These are phyloP conservation scores for Globisporangium mamillatum DNA, from an alignment of 352 stramenopile genomes.

Conservation along the genomic window DNA sequence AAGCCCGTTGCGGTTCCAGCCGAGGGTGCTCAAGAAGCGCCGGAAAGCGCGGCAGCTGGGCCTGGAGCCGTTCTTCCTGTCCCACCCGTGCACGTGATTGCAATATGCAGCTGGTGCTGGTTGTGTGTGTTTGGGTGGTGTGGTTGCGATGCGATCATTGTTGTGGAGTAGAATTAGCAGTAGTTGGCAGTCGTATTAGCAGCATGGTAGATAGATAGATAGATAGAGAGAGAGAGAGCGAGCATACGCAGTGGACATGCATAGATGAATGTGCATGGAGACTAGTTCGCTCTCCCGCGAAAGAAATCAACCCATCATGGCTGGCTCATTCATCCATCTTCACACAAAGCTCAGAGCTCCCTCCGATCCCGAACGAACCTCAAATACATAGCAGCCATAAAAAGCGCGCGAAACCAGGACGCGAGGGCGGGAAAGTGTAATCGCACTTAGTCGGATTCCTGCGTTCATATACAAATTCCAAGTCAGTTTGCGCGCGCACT, in stretches of 20 bases:
- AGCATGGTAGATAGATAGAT: background rate
- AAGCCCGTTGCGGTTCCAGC: conserved; percentile 12
- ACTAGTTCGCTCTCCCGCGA: background rate
- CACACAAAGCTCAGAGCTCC: background rate
- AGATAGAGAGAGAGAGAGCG: background rate
- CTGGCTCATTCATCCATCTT: background rate
- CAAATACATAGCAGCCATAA: background rate
- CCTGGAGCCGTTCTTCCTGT: conserved; percentile 14
- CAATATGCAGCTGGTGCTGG: background rate
- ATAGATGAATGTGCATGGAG: background rate
- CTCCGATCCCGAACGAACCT: background rate
- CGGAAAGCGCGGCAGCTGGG: conserved; percentile 17
- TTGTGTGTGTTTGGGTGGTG: background rate
- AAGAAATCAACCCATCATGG: background rate
- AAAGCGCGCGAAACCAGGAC: conserved; percentile 11
- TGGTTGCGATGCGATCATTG: background rate
- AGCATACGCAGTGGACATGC: background rate
- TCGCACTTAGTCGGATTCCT: conserved; percentile 4
- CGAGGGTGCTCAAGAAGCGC: conserved; percentile 18
- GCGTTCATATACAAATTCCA: background rate
- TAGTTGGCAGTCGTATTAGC: background rate
- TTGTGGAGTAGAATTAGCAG: background rate
- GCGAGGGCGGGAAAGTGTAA: conserved; percentile 1
- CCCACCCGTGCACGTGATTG: conserved; percentile 13
- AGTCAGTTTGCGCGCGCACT: conserved; percentile 1